phyloP scores from a whole-genome alignment of 345 rosid species.

The Bruguiera parviflora region DNA sequence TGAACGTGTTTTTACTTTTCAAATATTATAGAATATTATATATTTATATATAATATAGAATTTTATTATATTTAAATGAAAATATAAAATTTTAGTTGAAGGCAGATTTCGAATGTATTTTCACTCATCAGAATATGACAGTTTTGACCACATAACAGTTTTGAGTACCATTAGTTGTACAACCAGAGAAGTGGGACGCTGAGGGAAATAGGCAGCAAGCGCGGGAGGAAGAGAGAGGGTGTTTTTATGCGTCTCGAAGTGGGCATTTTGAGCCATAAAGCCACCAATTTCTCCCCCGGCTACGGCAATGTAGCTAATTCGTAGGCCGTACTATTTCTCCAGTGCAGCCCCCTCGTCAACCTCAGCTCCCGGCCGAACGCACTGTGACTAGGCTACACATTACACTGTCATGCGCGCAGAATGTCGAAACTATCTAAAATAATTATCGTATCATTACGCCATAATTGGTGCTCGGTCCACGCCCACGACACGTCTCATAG shows the following conservation, averaged over 20 bases:
- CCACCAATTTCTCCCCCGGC: background rate
- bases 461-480: slow-evolving; percentile 33
- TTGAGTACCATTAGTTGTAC: too few relatives aligned
- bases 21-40: too few relatives aligned
- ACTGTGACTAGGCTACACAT: background rate
- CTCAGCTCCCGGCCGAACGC: background rate
- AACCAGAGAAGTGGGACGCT: too few relatives aligned
- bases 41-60: too few relatives aligned
- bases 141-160: too few relatives aligned
- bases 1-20: too few relatives aligned
- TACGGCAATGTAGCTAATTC: background rate
- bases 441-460: slow-evolving; percentile 52
- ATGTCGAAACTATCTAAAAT: slow-evolving; percentile 34
- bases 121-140: too few relatives aligned
- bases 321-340: background rate
- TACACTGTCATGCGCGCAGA: slow-evolving; percentile 17
- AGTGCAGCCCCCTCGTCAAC: background rate
- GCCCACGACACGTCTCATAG: slow-evolving; percentile 28
- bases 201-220: background rate
- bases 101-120: too few relatives aligned
- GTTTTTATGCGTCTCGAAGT: background rate
- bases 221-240: background rate
- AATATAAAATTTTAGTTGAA: too few relatives aligned
- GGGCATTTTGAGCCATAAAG: background rate
- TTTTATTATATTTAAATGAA: too few relatives aligned